Percentiles rank a stretch among this genome's conserved stretches.
Evolutionary conservation across 768 basidiomycete species (phyloP).

Genomic region (Pulveroboletus ravenelii): DNA sequence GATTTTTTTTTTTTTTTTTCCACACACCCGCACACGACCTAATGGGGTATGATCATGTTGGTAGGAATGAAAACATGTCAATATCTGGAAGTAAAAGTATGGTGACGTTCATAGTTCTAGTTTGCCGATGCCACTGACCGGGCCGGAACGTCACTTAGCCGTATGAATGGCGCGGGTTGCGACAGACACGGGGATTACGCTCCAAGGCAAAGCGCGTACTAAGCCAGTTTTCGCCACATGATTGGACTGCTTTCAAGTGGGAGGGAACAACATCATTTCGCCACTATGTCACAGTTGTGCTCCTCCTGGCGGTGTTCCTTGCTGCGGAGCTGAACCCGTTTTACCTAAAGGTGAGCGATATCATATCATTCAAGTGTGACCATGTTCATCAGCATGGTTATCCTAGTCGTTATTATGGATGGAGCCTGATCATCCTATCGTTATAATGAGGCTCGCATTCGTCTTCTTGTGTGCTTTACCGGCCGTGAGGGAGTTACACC

Average conservation of each 20-base stretch:
- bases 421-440: conserved; percentile 85
- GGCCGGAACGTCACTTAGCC: conserved; percentile 42
- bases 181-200: conserved; percentile 70
- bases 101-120: neutral
- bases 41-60: conserved; percentile 9
- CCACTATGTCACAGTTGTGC: conserved; percentile 71
- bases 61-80: conserved; percentile 84
- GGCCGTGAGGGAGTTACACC: conserved; percentile 77
- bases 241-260: conserved; percentile 88
- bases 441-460: conserved; percentile 64
- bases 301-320: conserved; percentile 72
- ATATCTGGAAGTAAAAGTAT: conserved; percentile 82
- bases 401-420: conserved; percentile 61
- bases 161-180: conserved; percentile 81
- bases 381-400: conserved; percentile 34
- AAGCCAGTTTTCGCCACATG: conserved; percentile 82
- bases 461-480: conserved; percentile 86
- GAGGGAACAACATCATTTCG: conserved; percentile 71
- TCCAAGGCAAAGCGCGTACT: conserved; percentile 77
- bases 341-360: conserved; percentile 66
- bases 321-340: conserved; percentile 86
- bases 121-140: neutral
- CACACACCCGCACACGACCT: conserved; percentile 10
- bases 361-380: conserved; percentile 1
- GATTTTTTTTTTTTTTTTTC: conserved; percentile 19